Percentiles rank a stretch among this genome's conserved stretches.
Conservation (phyloP, 805 yeast genomes). For the Wickerhamiella sorbophila region DNA sequence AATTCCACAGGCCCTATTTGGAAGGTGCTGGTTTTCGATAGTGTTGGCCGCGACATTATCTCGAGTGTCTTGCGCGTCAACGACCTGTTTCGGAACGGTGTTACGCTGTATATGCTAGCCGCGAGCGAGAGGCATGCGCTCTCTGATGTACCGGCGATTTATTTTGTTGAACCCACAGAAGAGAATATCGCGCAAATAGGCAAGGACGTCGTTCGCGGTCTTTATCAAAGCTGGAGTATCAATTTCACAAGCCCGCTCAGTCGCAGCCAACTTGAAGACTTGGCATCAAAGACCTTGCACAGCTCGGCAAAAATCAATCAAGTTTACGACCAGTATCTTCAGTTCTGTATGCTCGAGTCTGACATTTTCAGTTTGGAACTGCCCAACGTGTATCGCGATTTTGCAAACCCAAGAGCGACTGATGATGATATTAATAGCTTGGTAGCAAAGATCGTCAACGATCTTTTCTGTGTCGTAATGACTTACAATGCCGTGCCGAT, state of each 20-base stretch:
- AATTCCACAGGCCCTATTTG: conserved; percentile 30
- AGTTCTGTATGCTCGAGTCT: conserved; percentile 87
- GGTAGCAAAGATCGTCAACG: conserved; percentile 62
- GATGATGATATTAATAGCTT: conserved; percentile 59
- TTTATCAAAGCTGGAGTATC: conserved; percentile 65
- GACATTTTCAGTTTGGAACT: conserved; percentile 70
- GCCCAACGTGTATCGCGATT: conserved; percentile 45
- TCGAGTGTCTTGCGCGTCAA: conserved; percentile 88
- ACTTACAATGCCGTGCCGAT: conserved; percentile 75
- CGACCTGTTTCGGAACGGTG: conserved; percentile 78
- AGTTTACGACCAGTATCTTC: conserved; percentile 86
- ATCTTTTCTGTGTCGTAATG: conserved; percentile 64
- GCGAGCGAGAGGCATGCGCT: conserved; percentile 61
- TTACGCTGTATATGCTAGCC: conserved; percentile 75
- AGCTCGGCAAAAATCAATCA: conserved; percentile 64
- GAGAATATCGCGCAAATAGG: conserved; percentile 59
- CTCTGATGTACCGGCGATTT: conserved; percentile 89
- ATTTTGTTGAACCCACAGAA: conserved; percentile 76
- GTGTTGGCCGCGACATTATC: conserved; percentile 65
- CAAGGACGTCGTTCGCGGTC: conserved; percentile 56
- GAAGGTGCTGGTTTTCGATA: conserved; percentile 82
- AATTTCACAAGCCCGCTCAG: conserved; percentile 74
- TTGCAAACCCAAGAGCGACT: conserved; percentile 55
- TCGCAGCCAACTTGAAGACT: conserved; percentile 70
- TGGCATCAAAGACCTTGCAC: conserved; percentile 65